Base-by-base conservation (phyloP, 2,329 filamentous ascomycete species). In the Setomelanomma holmii region DNA sequence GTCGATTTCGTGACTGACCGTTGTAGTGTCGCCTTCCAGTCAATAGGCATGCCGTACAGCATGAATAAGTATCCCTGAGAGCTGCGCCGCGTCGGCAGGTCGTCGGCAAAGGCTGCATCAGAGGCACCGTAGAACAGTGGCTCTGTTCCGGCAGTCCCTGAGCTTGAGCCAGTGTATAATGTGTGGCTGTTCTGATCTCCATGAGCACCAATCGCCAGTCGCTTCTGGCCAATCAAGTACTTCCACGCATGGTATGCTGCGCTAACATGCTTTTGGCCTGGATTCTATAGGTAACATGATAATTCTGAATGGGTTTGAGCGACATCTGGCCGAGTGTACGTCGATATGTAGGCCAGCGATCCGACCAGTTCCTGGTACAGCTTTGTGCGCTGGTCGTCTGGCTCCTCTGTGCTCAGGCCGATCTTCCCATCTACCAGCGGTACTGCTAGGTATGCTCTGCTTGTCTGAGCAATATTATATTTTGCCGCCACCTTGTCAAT, bases 361-460 rank as follows among this genome's bases (percentile, higher is more conserved):
- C 58, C 51, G 30, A 65, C 50, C 17, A 49, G 34, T 20, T 56
- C 23, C 19, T 63, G 41, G 43, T 58, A 63, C 11, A 33, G 16
- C 24, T 56, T 46, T 16, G 52, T 58, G 8, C 55, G 40, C 10
- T 22, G 19, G 44, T 38, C 34, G 27, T 36, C 35, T 20, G 4
- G 57, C 6, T 21, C 45, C 30, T 20, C 45, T 35, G 6, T 30
- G 12, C 11, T 35, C 27, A 12, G 21, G 14, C 24, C 40, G 40
- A 55, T 30, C 36, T 44, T 22, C 6, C 36, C 41, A 35, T 44
- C n/a, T 27, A 42, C 36, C 39, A 43, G 12, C 21, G 20, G 11
- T 21, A 34, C 34, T 27, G 43, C 24, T 42, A 22, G 40, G 17
- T 27, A 27, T n/a, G n/a, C n/a, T 33, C 30, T 42, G 40, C 24